Evolutionary conservation across 2,329 filamentous ascomycete species (phyloP).

Genomic region (Aspergillus fructus): DNA sequence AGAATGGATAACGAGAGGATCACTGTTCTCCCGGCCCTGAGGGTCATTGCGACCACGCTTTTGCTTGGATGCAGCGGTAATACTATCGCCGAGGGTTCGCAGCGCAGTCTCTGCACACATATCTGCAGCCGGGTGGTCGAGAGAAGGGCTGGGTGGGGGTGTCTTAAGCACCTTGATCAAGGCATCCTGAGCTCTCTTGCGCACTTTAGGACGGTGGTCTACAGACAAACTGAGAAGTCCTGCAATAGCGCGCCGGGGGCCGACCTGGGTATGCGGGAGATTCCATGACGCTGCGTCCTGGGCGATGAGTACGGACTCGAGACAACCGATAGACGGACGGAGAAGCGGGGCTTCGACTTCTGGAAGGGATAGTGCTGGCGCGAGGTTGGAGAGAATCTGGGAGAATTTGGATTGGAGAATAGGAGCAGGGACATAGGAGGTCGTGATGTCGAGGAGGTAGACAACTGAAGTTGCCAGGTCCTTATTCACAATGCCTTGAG

Average conservation of each 20-base stretch:
- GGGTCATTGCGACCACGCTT: slow-evolving; percentile 57
- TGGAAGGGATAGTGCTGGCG: slow-evolving; percentile 74
- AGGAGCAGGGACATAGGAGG: slow-evolving; percentile 77
- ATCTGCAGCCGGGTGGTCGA: slow-evolving; percentile 92
- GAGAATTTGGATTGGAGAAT: slow-evolving; percentile 93
- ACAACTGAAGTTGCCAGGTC: slow-evolving; percentile 83
- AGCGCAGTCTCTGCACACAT: slow-evolving; percentile 93
- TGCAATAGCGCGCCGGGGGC: slow-evolving; percentile 82
- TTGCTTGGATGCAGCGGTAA: slow-evolving; percentile 66
- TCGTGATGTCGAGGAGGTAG: slow-evolving; percentile 92
- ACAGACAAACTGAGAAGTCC: slow-evolving; percentile 81
- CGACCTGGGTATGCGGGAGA: slow-evolving; percentile 75
- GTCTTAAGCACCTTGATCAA: slow-evolving; percentile 78
- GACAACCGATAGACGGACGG: slow-evolving; percentile 83
- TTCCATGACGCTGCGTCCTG: slow-evolving; percentile 90
- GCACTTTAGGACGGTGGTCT: slow-evolving; percentile 87
- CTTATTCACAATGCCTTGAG: slow-evolving; percentile 69
- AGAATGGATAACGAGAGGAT: slow-evolving; percentile 85
- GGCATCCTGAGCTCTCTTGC: slow-evolving; percentile 89
- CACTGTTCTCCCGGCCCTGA: slow-evolving; percentile 58
- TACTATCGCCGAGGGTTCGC: slow-evolving; percentile 69
- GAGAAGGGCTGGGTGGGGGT: slow-evolving; percentile 83
- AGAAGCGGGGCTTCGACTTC: slow-evolving; percentile 86
- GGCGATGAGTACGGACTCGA: slow-evolving; percentile 86
- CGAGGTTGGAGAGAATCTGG: slow-evolving; percentile 83